These are phyloP conservation scores for Hypsizygus ulmarius DNA, from an alignment of 1,284 basidiomycete genomes.

Conservation along the genomic window DNA sequence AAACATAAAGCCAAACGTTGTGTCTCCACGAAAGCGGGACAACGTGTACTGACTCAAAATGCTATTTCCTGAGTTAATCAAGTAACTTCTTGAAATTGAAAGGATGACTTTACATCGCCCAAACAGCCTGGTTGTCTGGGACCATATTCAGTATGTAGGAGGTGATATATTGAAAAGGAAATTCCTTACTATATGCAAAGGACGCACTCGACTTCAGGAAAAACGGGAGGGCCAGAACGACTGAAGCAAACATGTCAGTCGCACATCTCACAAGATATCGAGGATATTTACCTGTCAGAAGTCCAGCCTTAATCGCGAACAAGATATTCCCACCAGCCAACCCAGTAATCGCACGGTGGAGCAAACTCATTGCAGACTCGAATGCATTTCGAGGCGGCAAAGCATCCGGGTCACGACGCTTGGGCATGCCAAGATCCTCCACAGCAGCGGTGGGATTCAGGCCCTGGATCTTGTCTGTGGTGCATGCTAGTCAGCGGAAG, in stretches of 20 bases:
- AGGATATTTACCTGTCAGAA: constrained; percentile 51
- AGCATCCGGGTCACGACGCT: constrained; percentile 70
- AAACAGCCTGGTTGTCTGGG: constrained; percentile 52
- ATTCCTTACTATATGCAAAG: constrained; percentile 57
- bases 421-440: constrained; percentile 53
- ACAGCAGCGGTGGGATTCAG: constrained; percentile 38
- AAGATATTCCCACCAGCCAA: constrained; percentile 59
- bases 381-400: constrained; percentile 61
- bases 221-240: constrained; percentile 58
- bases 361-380: constrained; percentile 46
- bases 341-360: constrained; percentile 40
- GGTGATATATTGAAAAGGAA: not conserved
- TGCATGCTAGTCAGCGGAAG: no score
- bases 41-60: constrained; percentile 73
- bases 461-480: constrained; percentile 57
- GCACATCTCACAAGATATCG: not conserved
- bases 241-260: constrained; percentile 28
- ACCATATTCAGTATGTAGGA: not conserved
- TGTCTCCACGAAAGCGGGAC: constrained; percentile 74
- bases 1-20: constrained; percentile 63
- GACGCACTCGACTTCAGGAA: constrained; percentile 52
- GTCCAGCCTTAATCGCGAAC: constrained; percentile 78
- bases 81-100: not conserved
- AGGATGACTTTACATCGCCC: constrained; percentile 46
- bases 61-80: constrained; percentile 30